These are phyloP conservation scores for Peronosclerospora sorghi DNA, from an alignment of 352 stramenopile genomes.

Conservation along the genomic window DNA sequence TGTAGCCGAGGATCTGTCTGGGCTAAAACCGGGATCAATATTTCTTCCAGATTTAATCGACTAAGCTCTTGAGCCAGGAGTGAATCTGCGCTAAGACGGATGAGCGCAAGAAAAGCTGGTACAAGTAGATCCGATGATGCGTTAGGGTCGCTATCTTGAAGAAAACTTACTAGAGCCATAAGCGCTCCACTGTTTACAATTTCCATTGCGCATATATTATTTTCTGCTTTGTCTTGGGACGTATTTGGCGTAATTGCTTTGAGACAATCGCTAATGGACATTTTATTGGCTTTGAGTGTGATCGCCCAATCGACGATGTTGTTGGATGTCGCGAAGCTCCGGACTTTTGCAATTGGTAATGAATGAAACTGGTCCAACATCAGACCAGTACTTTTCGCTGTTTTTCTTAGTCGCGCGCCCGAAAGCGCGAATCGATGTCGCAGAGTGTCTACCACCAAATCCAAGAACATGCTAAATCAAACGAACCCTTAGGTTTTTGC, in stretches of 20 bases:
- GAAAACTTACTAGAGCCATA: constrained; percentile 28
- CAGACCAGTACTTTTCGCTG: not conserved
- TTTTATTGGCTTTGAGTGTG: constrained; percentile 27
- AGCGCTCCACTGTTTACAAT: constrained; percentile 49
- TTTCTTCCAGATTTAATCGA: constrained; percentile 28
- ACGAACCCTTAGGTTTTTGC: too few species aligned
- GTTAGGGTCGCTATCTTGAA: constrained; percentile 39
- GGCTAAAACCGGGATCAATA: constrained; percentile 33
- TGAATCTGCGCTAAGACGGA: constrained; percentile 41
- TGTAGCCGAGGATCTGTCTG: constrained; percentile 46
- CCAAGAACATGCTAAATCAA: too few species aligned
- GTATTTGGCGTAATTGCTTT: constrained; percentile 18
- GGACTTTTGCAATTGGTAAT: not conserved
- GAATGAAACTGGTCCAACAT: not conserved
- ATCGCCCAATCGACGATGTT: constrained; percentile 20
- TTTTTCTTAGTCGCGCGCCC: not conserved
- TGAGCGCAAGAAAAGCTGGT: constrained; percentile 51
- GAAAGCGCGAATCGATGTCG: constrained; percentile 3
- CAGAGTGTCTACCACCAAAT: constrained; percentile 8
- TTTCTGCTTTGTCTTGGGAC: constrained; percentile 13
- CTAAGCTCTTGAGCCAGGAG: constrained; percentile 45
- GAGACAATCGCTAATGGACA: constrained; percentile 22
- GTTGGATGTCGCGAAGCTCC: constrained; percentile 9
- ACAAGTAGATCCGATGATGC: constrained; percentile 42
- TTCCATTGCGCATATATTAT: constrained; percentile 33